These are phyloP conservation scores for Bondarzewia mesenterica DNA, from an alignment of 1,284 basidiomycete species.

Conservation along the genomic window DNA sequence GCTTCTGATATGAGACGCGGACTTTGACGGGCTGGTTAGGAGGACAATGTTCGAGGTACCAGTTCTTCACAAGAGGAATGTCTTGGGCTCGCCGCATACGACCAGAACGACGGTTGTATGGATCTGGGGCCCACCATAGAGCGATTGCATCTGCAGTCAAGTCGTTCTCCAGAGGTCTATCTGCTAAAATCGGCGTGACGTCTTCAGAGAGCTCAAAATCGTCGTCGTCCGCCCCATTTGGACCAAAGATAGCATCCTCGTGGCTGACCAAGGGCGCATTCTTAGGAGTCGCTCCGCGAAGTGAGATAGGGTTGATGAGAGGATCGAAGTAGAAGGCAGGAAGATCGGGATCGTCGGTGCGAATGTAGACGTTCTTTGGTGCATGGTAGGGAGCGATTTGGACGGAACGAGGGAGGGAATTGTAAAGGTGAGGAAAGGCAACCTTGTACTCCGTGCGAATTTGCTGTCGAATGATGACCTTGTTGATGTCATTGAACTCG, in stretches of 20 bases:
- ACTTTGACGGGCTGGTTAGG: slow-evolving; percentile 96
- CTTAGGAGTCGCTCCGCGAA: slow-evolving; percentile 78
- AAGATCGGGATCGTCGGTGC: slow-evolving; percentile 96
- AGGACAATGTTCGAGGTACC: slow-evolving; percentile 98
- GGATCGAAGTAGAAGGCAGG: slow-evolving; percentile 99
- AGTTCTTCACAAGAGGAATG: slow-evolving; percentile 92
- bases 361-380: slow-evolving; percentile 97
- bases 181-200: slow-evolving; percentile 78
- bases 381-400: slow-evolving; percentile 89
- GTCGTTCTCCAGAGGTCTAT: slow-evolving; percentile 82
- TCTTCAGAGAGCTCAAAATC: slow-evolving; percentile 84
- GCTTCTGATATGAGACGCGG: slow-evolving; percentile 98
- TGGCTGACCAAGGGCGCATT: slow-evolving; percentile 80
- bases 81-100: slow-evolving; percentile 93
- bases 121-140: slow-evolving; percentile 98
- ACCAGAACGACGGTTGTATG: slow-evolving; percentile 90
- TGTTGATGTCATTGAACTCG: slow-evolving; percentile 99
- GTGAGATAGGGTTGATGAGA: slow-evolving; percentile 92
- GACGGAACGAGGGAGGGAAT: slow-evolving; percentile 94
- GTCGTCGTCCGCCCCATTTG: slow-evolving; percentile 77
- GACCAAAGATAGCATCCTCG: slow-evolving; percentile 89
- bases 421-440: slow-evolving; percentile 98
- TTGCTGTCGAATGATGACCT: slow-evolving; percentile 98
- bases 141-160: slow-evolving; percentile 95
- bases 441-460: slow-evolving; percentile 99